Evolutionary conservation across 768 basidiomycete species (phyloP), one percentile per base, ranked within the genome.

Genomic region (Lentinula sp.): DNA sequence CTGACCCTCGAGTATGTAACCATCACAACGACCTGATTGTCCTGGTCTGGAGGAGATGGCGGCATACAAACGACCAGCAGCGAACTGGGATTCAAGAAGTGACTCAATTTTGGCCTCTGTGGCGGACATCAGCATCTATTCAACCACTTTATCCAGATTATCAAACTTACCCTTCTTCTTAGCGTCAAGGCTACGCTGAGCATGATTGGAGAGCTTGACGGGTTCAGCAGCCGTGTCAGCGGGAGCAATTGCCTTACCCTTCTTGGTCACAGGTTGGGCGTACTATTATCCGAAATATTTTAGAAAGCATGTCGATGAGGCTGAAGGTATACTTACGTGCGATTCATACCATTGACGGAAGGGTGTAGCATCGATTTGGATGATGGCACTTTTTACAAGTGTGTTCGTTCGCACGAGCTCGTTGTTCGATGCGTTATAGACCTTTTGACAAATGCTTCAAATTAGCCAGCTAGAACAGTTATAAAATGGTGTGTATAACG

Each of bases 311-410:
- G 39, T 23, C 7, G 31, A 39, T 43, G 23, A 43, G n/a, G 57
- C 11, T 51, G 43, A 56, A 23, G 28, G 21, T 16, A 13, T 39
- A 87, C 94, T 68, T 76, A 95, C 94, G 79, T 98, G 95, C 43
- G 93, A 80, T 80, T 99, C 97, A 74, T 98, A 99, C 95, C 95
- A 98, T 80, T 98, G 95, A 67, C 95, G 87, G 92, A 98, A 99
- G 64, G 97, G 97, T 35, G 96, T 88, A 65, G 97, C 96, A 80
- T 99, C 97, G 71, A 99, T 76, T 75, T 98, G 95, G 76, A 99
- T 92, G 78, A 99, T 90, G 66, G 91, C 91, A 64, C 89, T 83
- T 83, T 96, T 98, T 73, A 99, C 97, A 61, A 99, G 88, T 59
- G 97, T 99, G 82, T 99, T 98, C 70, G 97, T 99, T 70, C 97